Conservation (phyloP, 805 yeast species). For the Metschnikowia noctiluminum region DNA sequence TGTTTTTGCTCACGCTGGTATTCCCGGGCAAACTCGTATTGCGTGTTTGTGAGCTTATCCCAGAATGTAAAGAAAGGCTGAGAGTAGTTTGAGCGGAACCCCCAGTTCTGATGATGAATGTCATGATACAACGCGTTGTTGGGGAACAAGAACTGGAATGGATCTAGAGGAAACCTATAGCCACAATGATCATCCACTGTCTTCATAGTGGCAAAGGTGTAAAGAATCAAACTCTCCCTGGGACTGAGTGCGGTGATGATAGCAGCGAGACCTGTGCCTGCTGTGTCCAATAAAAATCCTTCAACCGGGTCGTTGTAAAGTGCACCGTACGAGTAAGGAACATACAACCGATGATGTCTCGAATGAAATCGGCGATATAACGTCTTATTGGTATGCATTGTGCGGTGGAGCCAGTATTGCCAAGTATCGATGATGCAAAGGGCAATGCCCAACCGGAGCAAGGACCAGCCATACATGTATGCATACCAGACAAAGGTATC, state of each 20-base stretch:
- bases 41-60: conserved; percentile 74
- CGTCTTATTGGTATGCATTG: conserved; percentile 79
- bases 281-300: conserved; percentile 87
- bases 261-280: conserved; percentile 86
- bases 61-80: conserved; percentile 96
- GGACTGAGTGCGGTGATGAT: conserved; percentile 60
- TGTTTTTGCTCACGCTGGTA: conserved; percentile 64
- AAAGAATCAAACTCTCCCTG: conserved; percentile 72
- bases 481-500: conserved; percentile 44
- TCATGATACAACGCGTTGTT: conserved; percentile 95
- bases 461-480: conserved; percentile 65
- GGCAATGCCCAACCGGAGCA: conserved; percentile 55
- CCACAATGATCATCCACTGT: conserved; percentile 99
- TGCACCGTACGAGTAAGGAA: conserved; percentile 97
- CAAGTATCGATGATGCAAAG: conserved; percentile 83
- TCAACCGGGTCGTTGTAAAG: conserved; percentile 91
- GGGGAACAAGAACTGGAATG: conserved; percentile 87
- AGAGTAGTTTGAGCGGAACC: conserved; percentile 86
- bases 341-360: conserved; percentile 89
- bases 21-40: conserved; percentile 58
- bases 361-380: conserved; percentile 85
- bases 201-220: conserved; percentile 86
- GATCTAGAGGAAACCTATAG: conserved; percentile 88
- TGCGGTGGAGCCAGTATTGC: conserved; percentile 89
- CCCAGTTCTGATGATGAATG: conserved; percentile 95